Percentiles rank a stretch among this genome's conserved stretches.
phyloP scores from a whole-genome alignment of 345 rosid species.

The Gossypium sturtianum region DNA sequence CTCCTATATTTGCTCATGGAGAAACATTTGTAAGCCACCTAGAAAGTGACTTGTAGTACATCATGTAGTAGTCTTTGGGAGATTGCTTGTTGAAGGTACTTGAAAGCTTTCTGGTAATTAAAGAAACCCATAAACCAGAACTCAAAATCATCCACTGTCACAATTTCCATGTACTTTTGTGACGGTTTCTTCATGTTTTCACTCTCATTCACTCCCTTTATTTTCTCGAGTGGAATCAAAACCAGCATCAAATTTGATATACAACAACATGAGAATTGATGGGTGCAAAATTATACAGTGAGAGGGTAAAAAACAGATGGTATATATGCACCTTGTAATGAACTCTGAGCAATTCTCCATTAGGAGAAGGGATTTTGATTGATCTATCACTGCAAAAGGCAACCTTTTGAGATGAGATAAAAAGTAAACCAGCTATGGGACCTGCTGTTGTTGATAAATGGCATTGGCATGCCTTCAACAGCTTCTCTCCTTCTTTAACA shows the following conservation, averaged over 20 bases:
- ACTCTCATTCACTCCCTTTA: conserved; percentile 46
- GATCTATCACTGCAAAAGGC: conserved; percentile 44
- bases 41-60: conserved; percentile 17
- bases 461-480: conserved; percentile 48
- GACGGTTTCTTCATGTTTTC: conserved; percentile 58
- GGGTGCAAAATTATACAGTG: neutral
- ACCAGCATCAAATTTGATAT: conserved; percentile 26
- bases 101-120: conserved; percentile 63
- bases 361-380: conserved; percentile 30
- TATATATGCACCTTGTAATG: conserved; percentile 37
- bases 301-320: neutral
- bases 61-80: conserved; percentile 22
- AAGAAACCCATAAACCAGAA: conserved; percentile 96
- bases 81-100: conserved; percentile 45
- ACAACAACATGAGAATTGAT: neutral
- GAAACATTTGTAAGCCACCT: conserved; percentile 17
- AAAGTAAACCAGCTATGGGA: conserved; percentile 52
- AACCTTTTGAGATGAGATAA: conserved; percentile 37
- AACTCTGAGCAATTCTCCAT: conserved; percentile 32
- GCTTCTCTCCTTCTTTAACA: conserved; percentile 36
- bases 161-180: conserved; percentile 60
- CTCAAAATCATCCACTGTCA: conserved; percentile 60
- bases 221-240: conserved; percentile 49
- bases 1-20: conserved; percentile 89
- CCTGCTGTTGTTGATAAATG: conserved; percentile 54